These are phyloP conservation scores for Colletotrichum acutatum DNA, from an alignment of 2,329 filamentous ascomycete species.

Conservation along the genomic window DNA sequence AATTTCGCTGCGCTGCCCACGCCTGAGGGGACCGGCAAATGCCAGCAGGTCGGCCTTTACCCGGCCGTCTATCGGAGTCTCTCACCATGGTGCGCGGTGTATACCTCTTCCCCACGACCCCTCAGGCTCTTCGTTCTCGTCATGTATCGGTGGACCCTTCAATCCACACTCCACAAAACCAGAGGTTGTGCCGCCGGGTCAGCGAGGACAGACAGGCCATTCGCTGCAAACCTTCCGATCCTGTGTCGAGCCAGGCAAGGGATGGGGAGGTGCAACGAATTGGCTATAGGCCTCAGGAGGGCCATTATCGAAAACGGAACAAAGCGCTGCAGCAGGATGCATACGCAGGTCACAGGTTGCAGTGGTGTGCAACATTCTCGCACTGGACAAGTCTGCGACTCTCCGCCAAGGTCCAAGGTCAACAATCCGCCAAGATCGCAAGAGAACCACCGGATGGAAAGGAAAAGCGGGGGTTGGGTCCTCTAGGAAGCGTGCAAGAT, in stretches of 20 bases:
- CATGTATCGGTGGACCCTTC: constrained; percentile 12
- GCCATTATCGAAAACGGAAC: background rate
- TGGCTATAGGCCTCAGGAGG: background rate
- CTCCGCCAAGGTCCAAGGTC: constrained; percentile 17
- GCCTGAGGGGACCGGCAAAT: background rate
- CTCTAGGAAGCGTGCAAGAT: constrained; percentile 24
- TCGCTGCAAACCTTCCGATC: background rate
- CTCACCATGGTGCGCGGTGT: background rate
- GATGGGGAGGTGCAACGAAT: background rate
- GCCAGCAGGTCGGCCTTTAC: constrained; percentile 5
- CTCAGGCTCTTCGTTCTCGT: constrained; percentile 8
- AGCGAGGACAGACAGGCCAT: background rate
- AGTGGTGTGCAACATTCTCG: constrained; percentile 10
- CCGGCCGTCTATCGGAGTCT: constrained; percentile 25
- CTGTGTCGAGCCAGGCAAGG: background rate
- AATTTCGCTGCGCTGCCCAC: background rate
- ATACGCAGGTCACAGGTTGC: constrained; percentile 4
- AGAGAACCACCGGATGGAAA: constrained; percentile 22
- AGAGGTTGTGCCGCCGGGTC: constrained; percentile 9
- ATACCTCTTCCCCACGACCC: background rate
- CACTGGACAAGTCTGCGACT: background rate
- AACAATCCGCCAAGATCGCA: constrained; percentile 18
- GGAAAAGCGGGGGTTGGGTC: constrained; percentile 17
- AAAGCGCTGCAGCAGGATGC: background rate
- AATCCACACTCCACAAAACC: constrained; percentile 21